These are phyloP conservation scores for Arabidopsis arenosa DNA, from an alignment of 345 rosid genomes.

Conservation along the genomic window DNA sequence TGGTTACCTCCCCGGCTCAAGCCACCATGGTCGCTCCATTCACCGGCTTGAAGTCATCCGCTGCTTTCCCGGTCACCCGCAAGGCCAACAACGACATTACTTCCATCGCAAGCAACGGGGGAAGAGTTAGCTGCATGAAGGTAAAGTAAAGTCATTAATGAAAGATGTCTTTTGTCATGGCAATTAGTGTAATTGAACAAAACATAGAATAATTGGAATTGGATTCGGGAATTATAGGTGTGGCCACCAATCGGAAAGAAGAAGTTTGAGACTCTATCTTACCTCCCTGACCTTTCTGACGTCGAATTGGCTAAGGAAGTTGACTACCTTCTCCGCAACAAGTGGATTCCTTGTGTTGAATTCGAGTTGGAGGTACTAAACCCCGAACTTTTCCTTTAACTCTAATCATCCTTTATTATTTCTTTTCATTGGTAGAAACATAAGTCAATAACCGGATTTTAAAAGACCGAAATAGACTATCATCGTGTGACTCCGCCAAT, in stretches of 20 bases:
- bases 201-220: not conserved
- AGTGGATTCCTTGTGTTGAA: slow-evolving; percentile 79
- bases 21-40: slow-evolving; percentile 63
- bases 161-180: not conserved
- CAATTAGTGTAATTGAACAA: not conserved
- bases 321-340: not conserved
- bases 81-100: slow-evolving; percentile 56
- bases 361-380: slow-evolving; percentile 54
- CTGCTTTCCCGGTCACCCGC: slow-evolving; percentile 57
- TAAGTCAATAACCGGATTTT: not conserved
- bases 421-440: not conserved
- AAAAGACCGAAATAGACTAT: not conserved
- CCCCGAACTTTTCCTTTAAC: not conserved
- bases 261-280: slow-evolving; percentile 62
- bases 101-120: slow-evolving; percentile 56
- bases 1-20: slow-evolving; percentile 52
- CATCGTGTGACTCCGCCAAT: not conserved
- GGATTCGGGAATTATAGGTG: slow-evolving; percentile 42
- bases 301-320: slow-evolving; percentile 52
- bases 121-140: slow-evolving; percentile 61
- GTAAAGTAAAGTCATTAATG: no score
- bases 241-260: slow-evolving; percentile 55
- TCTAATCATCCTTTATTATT: slow-evolving; percentile 10
- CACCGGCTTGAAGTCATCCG: slow-evolving; percentile 54
- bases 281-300: slow-evolving; percentile 51